These are phyloP conservation scores for Macrolepiota dolichaula DNA, from an alignment of 768 basidiomycete species.

Conservation along the genomic window DNA sequence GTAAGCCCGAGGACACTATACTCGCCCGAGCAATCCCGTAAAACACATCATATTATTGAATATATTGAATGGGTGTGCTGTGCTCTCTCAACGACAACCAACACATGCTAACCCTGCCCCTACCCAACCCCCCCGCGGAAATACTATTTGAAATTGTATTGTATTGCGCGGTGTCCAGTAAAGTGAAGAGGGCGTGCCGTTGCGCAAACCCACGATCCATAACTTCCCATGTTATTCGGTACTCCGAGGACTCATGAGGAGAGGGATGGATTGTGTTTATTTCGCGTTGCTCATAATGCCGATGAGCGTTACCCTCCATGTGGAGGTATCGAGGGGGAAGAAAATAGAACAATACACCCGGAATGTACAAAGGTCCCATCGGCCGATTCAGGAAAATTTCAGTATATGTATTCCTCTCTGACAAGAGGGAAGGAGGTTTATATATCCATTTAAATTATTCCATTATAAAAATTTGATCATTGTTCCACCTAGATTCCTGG, in stretches of 20 bases:
- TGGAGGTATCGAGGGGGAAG: background rate
- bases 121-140: background rate
- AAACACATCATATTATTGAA: too few relatives aligned
- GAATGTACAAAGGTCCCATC: too few relatives aligned
- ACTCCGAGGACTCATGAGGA: background rate
- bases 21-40: too few relatives aligned
- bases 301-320: background rate
- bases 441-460: background rate
- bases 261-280: too few relatives aligned
- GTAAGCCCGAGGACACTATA: background rate
- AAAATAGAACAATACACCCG: slow-evolving; percentile 1
- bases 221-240: background rate
- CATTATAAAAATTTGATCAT: background rate
- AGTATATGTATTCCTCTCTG: too few relatives aligned
- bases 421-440: background rate
- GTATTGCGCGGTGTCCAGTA: background rate
- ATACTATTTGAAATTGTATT: background rate
- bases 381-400: too few relatives aligned
- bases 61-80: too few relatives aligned
- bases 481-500: background rate
- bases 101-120: too few relatives aligned
- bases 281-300: background rate
- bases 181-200: background rate
- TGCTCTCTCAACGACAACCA: too few relatives aligned
- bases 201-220: background rate